Evolutionary conservation across 495 filamentous ascomycete species (phyloP).

Genomic region (Neurospora sp.): DNA sequence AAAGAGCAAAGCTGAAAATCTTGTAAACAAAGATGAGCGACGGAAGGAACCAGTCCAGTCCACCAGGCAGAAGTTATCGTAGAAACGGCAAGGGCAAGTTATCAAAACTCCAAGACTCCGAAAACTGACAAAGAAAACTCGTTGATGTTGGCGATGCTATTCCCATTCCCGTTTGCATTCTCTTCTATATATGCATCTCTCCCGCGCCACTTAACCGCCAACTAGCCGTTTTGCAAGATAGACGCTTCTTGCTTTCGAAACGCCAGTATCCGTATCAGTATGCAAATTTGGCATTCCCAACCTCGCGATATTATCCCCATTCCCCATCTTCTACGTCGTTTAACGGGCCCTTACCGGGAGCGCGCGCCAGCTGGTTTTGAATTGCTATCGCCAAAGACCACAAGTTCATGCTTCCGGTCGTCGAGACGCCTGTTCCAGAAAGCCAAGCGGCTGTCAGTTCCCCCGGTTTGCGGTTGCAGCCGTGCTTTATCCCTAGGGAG

Average conservation of each 20-base stretch:
- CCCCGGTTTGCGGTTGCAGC: not conserved
- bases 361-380: not conserved
- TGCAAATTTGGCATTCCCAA: not conserved
- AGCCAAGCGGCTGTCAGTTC: not conserved
- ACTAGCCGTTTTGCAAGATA: conserved; percentile 3
- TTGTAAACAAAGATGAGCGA: not conserved
- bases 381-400: not conserved
- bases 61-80: not conserved
- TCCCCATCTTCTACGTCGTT: not conserved
- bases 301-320: not conserved
- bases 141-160: not conserved
- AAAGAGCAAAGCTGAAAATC: not conserved
- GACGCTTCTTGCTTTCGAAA: not conserved
- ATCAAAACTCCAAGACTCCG: not conserved
- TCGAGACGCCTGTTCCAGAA: not conserved
- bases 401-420: not conserved
- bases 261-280: not conserved
- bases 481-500: conserved; percentile 5
- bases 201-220: not conserved
- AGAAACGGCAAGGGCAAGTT: not conserved
- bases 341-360: not conserved
- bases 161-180: not conserved
- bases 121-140: not conserved
- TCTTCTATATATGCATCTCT: not conserved
- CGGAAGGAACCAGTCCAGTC: not conserved